Conservation (phyloP, 345 rosid genomes). For the Hevea brasiliensis region DNA sequence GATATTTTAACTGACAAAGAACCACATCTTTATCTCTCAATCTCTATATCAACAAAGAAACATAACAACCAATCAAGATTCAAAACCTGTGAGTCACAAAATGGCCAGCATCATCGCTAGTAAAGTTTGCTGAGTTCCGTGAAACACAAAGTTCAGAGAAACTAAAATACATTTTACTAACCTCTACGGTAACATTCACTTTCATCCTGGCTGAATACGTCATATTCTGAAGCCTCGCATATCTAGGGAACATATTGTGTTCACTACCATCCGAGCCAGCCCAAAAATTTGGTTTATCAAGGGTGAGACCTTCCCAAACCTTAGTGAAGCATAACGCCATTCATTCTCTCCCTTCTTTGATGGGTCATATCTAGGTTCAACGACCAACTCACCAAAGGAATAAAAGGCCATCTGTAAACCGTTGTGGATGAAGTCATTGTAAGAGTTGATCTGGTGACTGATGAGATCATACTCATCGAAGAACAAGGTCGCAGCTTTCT, state of each 20-base stretch:
- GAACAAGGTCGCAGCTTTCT: constrained; percentile 56
- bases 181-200: constrained; percentile 67
- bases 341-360: constrained; percentile 64
- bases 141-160: not conserved
- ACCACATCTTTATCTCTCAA: not conserved
- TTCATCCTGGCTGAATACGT: constrained; percentile 75
- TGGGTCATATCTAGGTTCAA: constrained; percentile 71
- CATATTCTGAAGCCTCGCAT: constrained; percentile 92
- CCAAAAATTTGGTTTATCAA: constrained; percentile 59
- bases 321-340: constrained; percentile 62
- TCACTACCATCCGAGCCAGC: constrained; percentile 39
- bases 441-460: constrained; percentile 84
- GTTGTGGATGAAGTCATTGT: constrained; percentile 57
- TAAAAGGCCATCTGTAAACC: constrained; percentile 67
- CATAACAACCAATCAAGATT: not conserved
- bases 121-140: not conserved
- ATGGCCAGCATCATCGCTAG: not conserved
- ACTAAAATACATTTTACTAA: constrained; percentile 17
- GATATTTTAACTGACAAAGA: not conserved
- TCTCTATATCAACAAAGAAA: not conserved
- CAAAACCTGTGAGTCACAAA: not conserved
- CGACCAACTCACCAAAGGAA: constrained; percentile 57
- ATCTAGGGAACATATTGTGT: constrained; percentile 59
- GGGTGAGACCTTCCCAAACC: constrained; percentile 56
- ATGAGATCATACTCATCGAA: constrained; percentile 70